A percentile compares a stretch with the other conserved stretches of the same genome.
Conservation (phyloP, 2,329 filamentous ascomycete genomes). For the Diaporthe citriasiana region DNA sequence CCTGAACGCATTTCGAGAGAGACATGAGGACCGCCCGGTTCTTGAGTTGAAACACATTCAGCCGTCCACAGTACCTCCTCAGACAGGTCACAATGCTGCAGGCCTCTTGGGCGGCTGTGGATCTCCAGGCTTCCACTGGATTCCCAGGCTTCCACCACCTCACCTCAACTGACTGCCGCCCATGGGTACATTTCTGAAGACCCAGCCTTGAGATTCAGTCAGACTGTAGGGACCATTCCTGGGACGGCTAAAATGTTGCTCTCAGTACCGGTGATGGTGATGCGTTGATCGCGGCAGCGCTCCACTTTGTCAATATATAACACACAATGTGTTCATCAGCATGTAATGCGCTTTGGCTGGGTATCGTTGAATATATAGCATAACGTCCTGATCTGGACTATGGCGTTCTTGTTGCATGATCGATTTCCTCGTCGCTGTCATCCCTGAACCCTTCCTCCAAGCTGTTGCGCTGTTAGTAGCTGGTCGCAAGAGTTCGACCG, state of each 20-base stretch:
- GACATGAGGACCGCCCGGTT: neutral
- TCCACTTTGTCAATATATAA: neutral
- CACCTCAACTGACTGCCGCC: neutral
- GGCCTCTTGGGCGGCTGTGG: neutral
- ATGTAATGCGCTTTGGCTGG: neutral
- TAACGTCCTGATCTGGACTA: slow-evolving; percentile 7
- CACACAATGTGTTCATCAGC: neutral
- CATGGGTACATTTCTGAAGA: neutral
- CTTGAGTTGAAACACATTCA: neutral
- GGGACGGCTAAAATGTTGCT: neutral
- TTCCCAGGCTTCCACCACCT: neutral
- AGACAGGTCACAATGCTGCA: neutral
- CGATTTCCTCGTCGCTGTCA: slow-evolving; percentile 74
- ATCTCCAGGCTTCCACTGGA: neutral
- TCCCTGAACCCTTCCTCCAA: slow-evolving; percentile 82
- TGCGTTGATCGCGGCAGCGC: neutral
- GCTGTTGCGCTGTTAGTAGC: slow-evolving; percentile 49
- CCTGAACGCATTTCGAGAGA: neutral
- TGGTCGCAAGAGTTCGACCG: neutral
- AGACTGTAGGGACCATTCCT: too few species aligned
- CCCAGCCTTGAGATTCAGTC: neutral
- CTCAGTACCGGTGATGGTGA: neutral
- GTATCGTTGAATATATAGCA: neutral
- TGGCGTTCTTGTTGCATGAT: slow-evolving; percentile 40
- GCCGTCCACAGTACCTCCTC: neutral